Evolutionary conservation across 2,329 filamentous ascomycete species (phyloP).

Genomic region (Tolypocladium cylindrosporum): DNA sequence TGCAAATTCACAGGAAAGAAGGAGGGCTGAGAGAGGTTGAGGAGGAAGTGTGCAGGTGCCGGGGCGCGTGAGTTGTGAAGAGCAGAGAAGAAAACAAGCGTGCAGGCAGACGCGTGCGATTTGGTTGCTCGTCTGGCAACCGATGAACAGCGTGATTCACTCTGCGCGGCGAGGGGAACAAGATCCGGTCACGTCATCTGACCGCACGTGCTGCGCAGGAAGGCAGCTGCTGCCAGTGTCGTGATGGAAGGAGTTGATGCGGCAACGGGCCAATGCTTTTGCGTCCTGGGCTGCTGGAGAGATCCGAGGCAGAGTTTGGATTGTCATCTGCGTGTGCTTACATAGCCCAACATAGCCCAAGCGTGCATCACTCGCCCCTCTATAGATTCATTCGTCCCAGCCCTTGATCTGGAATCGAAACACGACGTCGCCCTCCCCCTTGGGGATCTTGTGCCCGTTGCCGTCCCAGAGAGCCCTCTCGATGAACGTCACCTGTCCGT

Average conservation of each 20-base stretch:
- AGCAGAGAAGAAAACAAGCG: neutral
- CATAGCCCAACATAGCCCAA: neutral
- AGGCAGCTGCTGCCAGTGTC: neutral
- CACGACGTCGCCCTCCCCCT: constrained; percentile 44
- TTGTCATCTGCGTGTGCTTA: neutral
- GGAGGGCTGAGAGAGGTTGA: too few relatives aligned
- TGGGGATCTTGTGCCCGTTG: constrained; percentile 42
- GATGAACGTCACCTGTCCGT: constrained; percentile 48
- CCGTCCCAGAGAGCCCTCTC: constrained; percentile 52
- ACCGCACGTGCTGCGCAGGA: neutral
- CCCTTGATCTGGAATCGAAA: constrained; percentile 48
- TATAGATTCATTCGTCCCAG: constrained; percentile 25
- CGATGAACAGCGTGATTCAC: neutral
- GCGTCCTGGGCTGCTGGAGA: neutral
- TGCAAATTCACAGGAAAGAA: neutral
- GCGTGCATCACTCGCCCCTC: neutral
- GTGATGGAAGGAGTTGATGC: neutral
- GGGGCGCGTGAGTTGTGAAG: neutral
- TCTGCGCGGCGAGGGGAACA: neutral
- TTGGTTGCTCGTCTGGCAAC: neutral
- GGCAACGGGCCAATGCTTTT: neutral
- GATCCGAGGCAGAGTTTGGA: neutral
- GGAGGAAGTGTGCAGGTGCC: neutral
- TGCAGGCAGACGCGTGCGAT: neutral
- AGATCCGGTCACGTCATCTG: neutral